These are phyloP conservation scores for Hericium erinaceus DNA, from an alignment of 768 basidiomycete genomes.

Conservation along the genomic window DNA sequence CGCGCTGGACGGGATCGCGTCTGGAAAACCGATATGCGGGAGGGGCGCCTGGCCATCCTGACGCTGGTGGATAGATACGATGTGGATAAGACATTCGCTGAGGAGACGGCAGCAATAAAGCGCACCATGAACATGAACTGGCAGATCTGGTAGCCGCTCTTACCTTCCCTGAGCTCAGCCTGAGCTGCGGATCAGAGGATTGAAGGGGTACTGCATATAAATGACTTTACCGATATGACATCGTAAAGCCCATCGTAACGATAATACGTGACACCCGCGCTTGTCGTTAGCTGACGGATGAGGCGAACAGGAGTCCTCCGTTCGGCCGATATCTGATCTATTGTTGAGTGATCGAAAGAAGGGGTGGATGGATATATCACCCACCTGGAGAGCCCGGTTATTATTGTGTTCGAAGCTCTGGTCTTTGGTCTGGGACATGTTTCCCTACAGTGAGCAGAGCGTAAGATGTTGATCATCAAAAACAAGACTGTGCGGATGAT, in stretches of 20 bases:
- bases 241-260: not conserved
- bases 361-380: not conserved
- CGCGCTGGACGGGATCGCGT: not conserved
- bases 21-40: not conserved
- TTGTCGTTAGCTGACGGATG: not conserved
- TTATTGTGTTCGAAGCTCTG: not conserved
- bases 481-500: not conserved
- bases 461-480: not conserved
- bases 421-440: not conserved
- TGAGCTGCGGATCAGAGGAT: not conserved
- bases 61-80: not conserved
- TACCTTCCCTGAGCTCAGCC: not conserved
- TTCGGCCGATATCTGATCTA: not conserved
- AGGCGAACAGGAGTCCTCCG: not conserved
- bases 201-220: not conserved
- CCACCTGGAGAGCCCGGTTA: not conserved
- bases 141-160: not conserved
- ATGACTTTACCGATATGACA: not conserved
- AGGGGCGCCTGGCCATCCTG: not conserved
- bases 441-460: not conserved
- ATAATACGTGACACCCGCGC: not conserved
- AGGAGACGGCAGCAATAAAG: not conserved
- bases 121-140: not conserved
- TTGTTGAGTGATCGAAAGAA: not conserved
- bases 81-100: not conserved